Evolutionary conservation across 2,329 filamentous ascomycete genomes (phyloP), one percentile per base, ranked within the genome.

Genomic region (Colletotrichum kahawae): DNA sequence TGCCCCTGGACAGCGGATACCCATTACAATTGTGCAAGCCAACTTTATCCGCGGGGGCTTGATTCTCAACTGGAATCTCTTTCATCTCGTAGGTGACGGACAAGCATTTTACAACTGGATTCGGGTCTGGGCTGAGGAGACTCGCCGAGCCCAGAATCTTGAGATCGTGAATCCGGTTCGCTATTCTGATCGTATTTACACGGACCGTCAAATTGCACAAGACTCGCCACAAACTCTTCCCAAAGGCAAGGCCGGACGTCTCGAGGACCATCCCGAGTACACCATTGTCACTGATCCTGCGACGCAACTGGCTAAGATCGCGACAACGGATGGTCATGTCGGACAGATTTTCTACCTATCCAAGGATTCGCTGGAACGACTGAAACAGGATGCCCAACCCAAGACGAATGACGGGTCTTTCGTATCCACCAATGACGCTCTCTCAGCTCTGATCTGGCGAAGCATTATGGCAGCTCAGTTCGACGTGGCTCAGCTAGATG

Each of bases 21-120:
- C 71, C 2, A 67, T 77, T 4, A 72, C 72, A 21, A 69, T 65
- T n/a, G 68, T 78, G 33, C 82, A 83, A 71, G 79, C 78, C 60
- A 83, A 82, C 72, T 82, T 83, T 72, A 79, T 82, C 51, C 71
- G 66, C 1, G 81, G 82, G 3, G 82, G 82, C 14, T 33, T 83
- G 67, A 76, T 83, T 12, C 62, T 83, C 64, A 80, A 74, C 29
- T 76, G 77, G 76, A 76, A 76, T 63, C 78, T 79, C 38, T 79
- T 83, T 13, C 83, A 85, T 57, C 80, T 84, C 70, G 79, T 81
- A 21, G 83, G 82, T 9, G 83, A 85, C 12, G 83, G 80, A 4
- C 82, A 78, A 12, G 77, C 80, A 5, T 84, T 82, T 60, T 81
- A 78, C 57, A 79, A 76, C 48, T 82, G 82, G 79, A 79, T 81